Evolutionary conservation across 768 basidiomycete species (phyloP), one percentile per base, ranked within the genome.

Genomic region (Pulveroboletus sp.): DNA sequence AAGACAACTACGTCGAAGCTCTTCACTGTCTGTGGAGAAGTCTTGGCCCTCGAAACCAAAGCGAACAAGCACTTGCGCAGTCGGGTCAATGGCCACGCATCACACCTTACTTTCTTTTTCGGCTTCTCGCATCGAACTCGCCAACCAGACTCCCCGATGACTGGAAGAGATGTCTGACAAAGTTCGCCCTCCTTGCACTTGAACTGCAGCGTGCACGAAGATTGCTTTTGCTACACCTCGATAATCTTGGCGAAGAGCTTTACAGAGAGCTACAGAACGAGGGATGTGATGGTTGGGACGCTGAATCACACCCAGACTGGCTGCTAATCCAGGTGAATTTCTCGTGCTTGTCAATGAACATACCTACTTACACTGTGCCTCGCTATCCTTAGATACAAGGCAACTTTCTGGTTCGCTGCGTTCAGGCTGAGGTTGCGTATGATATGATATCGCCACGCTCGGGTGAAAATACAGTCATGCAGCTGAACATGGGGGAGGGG

Each of bases 391-490:
- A 79, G 78, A 67, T 80, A 4, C 75, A 79, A 48, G 60, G 67
- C 6, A 64, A 78, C 39, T 67, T 81, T 29, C 49, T 71, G 10
- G 59, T 69, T 23, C 75, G 79, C 5, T 62, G 66, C 1, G 52
- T 78, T 16, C 79, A 81, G 47, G 58, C 61, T 0, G 36, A 58
- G 0, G 61, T 80, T 8, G 74, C 77, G 2, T 40, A 53, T 5
- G 69, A 78, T 41, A 78, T 78, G 78, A 73, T 75, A 11, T 38
- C 55, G 2, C 75, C 78, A 0, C 50, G 43, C 2, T 66, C 58
- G 0, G 40, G 43, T 9, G 14, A 51, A n/a, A 79, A 72, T 44
- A 69, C 70, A 0, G 54, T 67, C 10, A 58, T 73, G n/a, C n/a
- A n/a, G n/a, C n/a, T n/a, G n/a, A n/a, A n/a, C n/a, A n/a, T n/a